Evolutionary conservation across 177 flowering plant species (phyloP).

Genomic region (Vitis hybrid): DNA sequence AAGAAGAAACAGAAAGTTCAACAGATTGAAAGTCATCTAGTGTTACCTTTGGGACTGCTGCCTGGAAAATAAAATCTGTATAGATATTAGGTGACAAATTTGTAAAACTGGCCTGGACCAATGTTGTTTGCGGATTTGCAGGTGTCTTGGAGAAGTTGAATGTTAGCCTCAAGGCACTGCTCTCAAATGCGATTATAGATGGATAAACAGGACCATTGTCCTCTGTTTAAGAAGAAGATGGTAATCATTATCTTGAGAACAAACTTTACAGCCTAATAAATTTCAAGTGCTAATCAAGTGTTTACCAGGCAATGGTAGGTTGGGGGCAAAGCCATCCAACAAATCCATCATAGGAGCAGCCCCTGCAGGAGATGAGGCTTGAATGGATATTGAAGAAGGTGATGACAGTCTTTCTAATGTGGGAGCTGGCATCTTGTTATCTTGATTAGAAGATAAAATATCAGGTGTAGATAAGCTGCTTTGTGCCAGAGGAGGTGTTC

Average conservation of each 20-base stretch:
- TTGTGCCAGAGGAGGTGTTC: slow-evolving; percentile 56
- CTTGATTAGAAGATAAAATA: slow-evolving; percentile 42
- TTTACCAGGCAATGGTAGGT: slow-evolving; percentile 44
- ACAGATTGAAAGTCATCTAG: background rate
- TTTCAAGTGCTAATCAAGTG: slow-evolving; percentile 1
- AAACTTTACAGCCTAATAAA: slow-evolving; percentile 8
- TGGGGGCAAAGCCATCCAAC: slow-evolving; percentile 72
- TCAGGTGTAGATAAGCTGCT: slow-evolving; percentile 45
- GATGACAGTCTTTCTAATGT: slow-evolving; percentile 47
- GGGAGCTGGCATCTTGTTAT: slow-evolving; percentile 37
- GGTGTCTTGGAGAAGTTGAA: slow-evolving; percentile 83
- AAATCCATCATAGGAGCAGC: slow-evolving; percentile 71
- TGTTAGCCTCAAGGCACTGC: slow-evolving; percentile 64
- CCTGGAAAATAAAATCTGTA: slow-evolving; percentile 88
- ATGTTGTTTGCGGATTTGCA: slow-evolving; percentile 64
- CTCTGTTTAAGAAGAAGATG: slow-evolving; percentile 37
- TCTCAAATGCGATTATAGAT: slow-evolving; percentile 75
- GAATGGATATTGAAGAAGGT: slow-evolving; percentile 38
- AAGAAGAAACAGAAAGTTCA: background rate
- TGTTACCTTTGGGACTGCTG: slow-evolving; percentile 98
- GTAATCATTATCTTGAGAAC: slow-evolving; percentile 5
- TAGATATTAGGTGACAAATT: slow-evolving; percentile 63
- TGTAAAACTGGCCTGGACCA: slow-evolving; percentile 72
- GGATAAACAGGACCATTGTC: slow-evolving; percentile 60
- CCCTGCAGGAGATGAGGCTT: slow-evolving; percentile 43